A percentile compares a stretch with the other conserved stretches of the same genome.
These are phyloP conservation scores for Podospora comata DNA, from an alignment of 495 filamentous ascomycete genomes.

Conservation along the genomic window DNA sequence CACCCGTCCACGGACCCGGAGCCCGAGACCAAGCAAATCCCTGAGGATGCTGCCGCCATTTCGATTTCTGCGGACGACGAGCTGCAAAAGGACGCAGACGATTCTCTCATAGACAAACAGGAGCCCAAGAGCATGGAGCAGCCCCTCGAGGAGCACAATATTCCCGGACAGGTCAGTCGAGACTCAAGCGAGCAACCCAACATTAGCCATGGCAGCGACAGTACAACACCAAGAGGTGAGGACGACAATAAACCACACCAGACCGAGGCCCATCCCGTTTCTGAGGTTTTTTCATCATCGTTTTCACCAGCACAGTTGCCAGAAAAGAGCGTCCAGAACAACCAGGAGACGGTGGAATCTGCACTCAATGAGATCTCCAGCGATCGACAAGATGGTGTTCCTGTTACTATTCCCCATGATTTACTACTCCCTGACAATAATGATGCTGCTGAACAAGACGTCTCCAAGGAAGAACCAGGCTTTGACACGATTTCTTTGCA, in stretches of 20 bases:
- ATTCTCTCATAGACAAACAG: background rate
- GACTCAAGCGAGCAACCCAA: conserved; percentile 5
- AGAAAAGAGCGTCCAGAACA: background rate
- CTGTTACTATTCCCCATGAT: conserved; percentile 17
- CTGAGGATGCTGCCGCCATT: background rate
- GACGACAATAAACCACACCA: conserved; percentile 18
- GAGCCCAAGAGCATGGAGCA: conserved; percentile 24
- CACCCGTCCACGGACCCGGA: background rate
- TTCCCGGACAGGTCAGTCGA: conserved; percentile 9
- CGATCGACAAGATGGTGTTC: background rate
- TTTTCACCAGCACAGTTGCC: background rate
- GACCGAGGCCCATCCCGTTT: conserved; percentile 22
- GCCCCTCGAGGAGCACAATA: conserved; percentile 26
- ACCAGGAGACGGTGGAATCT: conserved; percentile 1
- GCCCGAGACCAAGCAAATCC: background rate
- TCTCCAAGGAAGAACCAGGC: conserved; percentile 17
- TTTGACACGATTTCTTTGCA: conserved; percentile 16
- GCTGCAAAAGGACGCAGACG: conserved; percentile 2
- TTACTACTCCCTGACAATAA: conserved; percentile 6
- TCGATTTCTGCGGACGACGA: background rate
- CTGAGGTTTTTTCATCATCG: conserved; percentile 13
- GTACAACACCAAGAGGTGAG: conserved; percentile 26
- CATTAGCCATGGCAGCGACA: conserved; percentile 8
- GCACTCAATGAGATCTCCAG: background rate
- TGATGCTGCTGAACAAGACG: conserved; percentile 7